phyloP scores from a whole-genome alignment of 129 eudicot genomes.

The Solidago caesia region DNA sequence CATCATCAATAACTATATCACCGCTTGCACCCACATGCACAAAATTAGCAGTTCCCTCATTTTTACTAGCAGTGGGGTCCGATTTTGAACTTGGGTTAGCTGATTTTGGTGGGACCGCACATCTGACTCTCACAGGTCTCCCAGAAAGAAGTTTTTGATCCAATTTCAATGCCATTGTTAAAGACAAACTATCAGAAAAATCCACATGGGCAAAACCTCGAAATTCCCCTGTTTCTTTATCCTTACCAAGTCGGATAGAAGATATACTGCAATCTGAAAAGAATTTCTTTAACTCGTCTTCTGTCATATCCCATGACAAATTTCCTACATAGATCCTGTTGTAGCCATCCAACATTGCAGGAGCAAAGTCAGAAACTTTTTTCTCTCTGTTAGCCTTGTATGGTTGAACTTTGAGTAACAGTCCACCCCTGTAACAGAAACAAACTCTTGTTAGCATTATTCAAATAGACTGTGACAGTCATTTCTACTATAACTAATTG shows the following conservation, averaged over 20 bases:
- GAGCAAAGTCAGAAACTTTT: constrained; percentile 67
- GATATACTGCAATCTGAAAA: constrained; percentile 67
- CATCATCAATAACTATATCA: not conserved
- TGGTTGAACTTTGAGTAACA: constrained; percentile 77
- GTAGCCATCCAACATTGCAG: constrained; percentile 84
- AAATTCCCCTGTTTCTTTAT: constrained; percentile 84
- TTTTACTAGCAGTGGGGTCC: constrained; percentile 13
- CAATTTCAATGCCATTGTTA: constrained; percentile 64
- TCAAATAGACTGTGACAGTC: not conserved
- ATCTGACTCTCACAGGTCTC: constrained; percentile 74
- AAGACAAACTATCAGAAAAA: constrained; percentile 61
- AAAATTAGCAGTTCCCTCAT: constrained; percentile 13
- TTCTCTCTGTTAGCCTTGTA: constrained; percentile 57
- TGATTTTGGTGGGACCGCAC: constrained; percentile 76
- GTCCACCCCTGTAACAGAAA: constrained; percentile 73
- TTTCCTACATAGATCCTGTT: constrained; percentile 87
- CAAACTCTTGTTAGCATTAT: constrained; percentile 18
- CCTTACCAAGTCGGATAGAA: constrained; percentile 82
- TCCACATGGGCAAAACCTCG: constrained; percentile 94
- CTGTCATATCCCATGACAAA: constrained; percentile 89
- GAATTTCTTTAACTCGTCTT: constrained; percentile 68
- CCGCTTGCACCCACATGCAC: not conserved
- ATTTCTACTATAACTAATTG: not conserved
- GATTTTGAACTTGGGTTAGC: constrained; percentile 28
- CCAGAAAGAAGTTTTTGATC: constrained; percentile 78